Percentiles rank a stretch among this genome's conserved stretches.
These are phyloP conservation scores for Powellomyces hirtus DNA, from an alignment of 192 early-diverging fungal species.

Conservation along the genomic window DNA sequence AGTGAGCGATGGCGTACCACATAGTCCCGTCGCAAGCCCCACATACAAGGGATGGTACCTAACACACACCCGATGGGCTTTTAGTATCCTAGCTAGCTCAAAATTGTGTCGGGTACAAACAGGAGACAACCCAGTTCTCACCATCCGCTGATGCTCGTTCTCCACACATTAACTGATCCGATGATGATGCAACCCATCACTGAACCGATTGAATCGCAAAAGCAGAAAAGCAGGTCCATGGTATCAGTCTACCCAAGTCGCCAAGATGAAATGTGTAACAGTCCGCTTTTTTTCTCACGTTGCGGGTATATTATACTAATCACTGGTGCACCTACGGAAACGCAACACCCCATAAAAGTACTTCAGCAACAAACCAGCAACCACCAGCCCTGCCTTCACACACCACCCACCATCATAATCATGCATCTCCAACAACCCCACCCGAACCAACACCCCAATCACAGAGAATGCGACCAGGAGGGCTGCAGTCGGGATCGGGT, in stretches of 20 bases:
- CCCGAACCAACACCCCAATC: conserved; percentile 15
- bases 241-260: too few species aligned
- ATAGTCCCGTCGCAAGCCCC: conserved; percentile 38
- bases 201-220: background rate
- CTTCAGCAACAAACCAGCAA: background rate
- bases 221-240: background rate
- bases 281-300: too few species aligned
- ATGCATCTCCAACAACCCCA: conserved; percentile 18
- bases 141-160: background rate
- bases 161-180: conserved; percentile 24
- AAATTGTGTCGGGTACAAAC: background rate
- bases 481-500: background rate
- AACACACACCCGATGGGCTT: background rate
- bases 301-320: conserved; percentile 27
- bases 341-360: background rate
- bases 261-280: too few species aligned
- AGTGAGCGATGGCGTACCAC: conserved; percentile 21
- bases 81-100: background rate
- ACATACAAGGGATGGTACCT: conserved; percentile 30
- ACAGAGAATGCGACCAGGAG: conserved; percentile 17
- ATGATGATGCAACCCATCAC: conserved; percentile 37
- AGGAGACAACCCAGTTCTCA: background rate
- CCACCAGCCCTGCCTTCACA: background rate
- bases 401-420: conserved; percentile 17
- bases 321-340: conserved; percentile 13